Percentiles rank a stretch among this genome's conserved stretches.
These are phyloP conservation scores for Kwoniella mangroviensis DNA, from an alignment of 768 basidiomycete species.

Conservation along the genomic window DNA sequence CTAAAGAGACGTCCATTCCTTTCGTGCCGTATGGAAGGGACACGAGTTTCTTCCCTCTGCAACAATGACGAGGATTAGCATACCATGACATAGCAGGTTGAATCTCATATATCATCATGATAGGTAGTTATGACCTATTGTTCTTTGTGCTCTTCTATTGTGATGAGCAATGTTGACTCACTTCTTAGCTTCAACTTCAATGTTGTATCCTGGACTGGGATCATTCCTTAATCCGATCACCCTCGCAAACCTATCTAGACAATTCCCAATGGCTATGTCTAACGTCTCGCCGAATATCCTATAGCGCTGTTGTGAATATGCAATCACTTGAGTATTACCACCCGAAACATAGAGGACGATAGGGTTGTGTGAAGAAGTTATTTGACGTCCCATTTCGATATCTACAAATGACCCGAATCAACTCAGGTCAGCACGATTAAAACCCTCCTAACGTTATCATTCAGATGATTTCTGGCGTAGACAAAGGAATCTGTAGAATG, in stretches of 20 bases:
- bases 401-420: slow-evolving; percentile 62
- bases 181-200: slow-evolving; percentile 94
- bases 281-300: slow-evolving; percentile 98
- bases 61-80: background rate
- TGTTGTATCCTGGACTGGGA: slow-evolving; percentile 94
- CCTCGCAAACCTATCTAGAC: slow-evolving; percentile 93
- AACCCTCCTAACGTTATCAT: background rate
- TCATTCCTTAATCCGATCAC: slow-evolving; percentile 94
- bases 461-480: too few species aligned
- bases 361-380: slow-evolving; percentile 92
- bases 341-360: slow-evolving; percentile 98
- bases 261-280: slow-evolving; percentile 99
- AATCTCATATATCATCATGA: too few species aligned
- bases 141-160: too few species aligned
- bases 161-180: too few species aligned
- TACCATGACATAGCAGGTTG: too few species aligned
- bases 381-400: slow-evolving; percentile 96
- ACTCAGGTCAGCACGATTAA: background rate
- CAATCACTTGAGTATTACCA: slow-evolving; percentile 98
- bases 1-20: slow-evolving; percentile 96
- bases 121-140: too few species aligned
- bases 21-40: slow-evolving; percentile 93
- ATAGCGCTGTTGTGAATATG: slow-evolving; percentile 95
- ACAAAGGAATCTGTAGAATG: too few species aligned
- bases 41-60: slow-evolving; percentile 80